A percentile compares a stretch with the other conserved stretches of the same genome.
Evolutionary conservation across 768 basidiomycete species (phyloP).

Genomic region (Lactarius sanguifluus): DNA sequence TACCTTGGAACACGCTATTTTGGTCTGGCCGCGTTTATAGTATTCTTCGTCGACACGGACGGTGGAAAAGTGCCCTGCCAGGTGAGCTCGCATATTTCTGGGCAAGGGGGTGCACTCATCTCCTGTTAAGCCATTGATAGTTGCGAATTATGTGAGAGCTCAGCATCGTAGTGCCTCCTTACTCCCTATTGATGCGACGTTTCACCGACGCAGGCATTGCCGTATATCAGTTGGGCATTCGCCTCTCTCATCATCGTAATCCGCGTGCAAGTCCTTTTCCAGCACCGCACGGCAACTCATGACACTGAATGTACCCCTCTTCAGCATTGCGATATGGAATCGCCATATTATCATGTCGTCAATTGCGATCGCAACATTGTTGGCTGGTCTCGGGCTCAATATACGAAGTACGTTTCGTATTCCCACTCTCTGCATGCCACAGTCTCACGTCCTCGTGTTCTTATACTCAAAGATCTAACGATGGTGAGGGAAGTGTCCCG

Average conservation of each 20-base stretch:
- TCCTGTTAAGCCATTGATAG: not conserved
- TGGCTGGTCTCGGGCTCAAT: slow-evolving; percentile 4
- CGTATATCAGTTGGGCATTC: not conserved
- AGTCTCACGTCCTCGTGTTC: not conserved
- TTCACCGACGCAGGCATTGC: not conserved
- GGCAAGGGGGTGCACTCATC: not conserved
- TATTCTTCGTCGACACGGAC: not conserved
- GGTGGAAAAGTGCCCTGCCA: not conserved
- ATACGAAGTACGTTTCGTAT: not conserved
- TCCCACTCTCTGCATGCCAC: too few species aligned
- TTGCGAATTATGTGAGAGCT: not conserved
- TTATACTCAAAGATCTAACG: not conserved
- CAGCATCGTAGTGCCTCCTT: not conserved
- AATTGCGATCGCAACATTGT: not conserved
- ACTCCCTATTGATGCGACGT: not conserved
- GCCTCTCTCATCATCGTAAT: slow-evolving; percentile 9
- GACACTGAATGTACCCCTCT: not conserved
- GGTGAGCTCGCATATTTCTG: not conserved
- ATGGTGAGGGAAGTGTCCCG: not conserved
- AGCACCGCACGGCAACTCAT: not conserved
- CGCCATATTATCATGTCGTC: not conserved
- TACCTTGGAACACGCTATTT: slow-evolving; percentile 22
- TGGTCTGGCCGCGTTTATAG: not conserved
- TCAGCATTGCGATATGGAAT: slow-evolving; percentile 3
- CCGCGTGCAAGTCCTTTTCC: slow-evolving; percentile 3